A percentile compares a stretch with the other conserved stretches of the same genome.
These are phyloP conservation scores for Pestalotiopsis sp. DNA, from an alignment of 2,329 filamentous ascomycete species.

Conservation along the genomic window DNA sequence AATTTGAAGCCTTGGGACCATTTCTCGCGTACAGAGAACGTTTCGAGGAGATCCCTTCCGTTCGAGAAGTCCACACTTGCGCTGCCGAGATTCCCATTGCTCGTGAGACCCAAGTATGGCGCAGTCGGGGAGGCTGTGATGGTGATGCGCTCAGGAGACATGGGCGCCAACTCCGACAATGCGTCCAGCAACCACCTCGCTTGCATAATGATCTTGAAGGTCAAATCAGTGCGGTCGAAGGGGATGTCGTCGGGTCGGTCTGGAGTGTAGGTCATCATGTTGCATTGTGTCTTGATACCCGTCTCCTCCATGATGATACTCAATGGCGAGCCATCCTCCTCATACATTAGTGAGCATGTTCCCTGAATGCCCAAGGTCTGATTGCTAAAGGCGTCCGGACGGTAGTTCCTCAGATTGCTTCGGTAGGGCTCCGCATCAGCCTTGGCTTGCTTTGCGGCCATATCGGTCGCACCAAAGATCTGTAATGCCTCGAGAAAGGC, in stretches of 20 bases:
- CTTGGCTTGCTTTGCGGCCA: slow-evolving; percentile 59
- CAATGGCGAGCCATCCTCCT: slow-evolving; percentile 73
- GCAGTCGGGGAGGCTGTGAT: slow-evolving; percentile 65
- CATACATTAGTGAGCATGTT: slow-evolving; percentile 82
- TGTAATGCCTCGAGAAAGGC: slow-evolving; percentile 92
- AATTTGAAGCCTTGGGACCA: slow-evolving; percentile 83
- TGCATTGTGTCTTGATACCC: slow-evolving; percentile 85
- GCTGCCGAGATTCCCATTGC: slow-evolving; percentile 59
- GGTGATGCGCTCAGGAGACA: slow-evolving; percentile 73
- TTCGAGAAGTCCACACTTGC: slow-evolving; percentile 69
- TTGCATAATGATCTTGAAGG: slow-evolving; percentile 95
- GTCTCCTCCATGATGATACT: slow-evolving; percentile 85
- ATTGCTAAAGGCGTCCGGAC: slow-evolving; percentile 78
- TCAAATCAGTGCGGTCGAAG: slow-evolving; percentile 77
- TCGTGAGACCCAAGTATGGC: slow-evolving; percentile 77
- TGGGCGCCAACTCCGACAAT: slow-evolving; percentile 68
- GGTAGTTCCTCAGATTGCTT: slow-evolving; percentile 63
- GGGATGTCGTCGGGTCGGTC: slow-evolving; percentile 81
- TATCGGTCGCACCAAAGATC: slow-evolving; percentile 87
- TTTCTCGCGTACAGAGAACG: slow-evolving; percentile 64
- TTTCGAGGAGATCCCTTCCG: slow-evolving; percentile 72
- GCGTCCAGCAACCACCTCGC: slow-evolving; percentile 73
- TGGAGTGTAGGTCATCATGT: slow-evolving; percentile 84
- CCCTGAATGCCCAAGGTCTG: slow-evolving; percentile 82
- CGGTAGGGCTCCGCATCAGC: slow-evolving; percentile 62